Percentiles rank a stretch among this genome's conserved stretches.
Conservation (phyloP, 106 monocot species). For the Vanilla planifolia region DNA sequence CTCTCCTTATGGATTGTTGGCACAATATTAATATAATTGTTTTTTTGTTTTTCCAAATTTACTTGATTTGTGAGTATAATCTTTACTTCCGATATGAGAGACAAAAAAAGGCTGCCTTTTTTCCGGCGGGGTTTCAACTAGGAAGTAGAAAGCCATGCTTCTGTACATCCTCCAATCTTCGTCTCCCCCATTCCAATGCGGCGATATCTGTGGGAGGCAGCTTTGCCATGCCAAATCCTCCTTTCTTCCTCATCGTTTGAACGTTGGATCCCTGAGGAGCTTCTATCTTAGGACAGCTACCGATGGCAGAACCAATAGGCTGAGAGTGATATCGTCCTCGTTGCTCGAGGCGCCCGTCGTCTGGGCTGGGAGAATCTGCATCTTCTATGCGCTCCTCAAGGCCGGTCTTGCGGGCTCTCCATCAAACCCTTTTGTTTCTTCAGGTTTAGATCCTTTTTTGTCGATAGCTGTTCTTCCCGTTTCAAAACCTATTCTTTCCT, state of each 20-base stretch:
- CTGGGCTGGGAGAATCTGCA: slow-evolving; percentile 76
- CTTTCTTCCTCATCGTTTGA: slow-evolving; percentile 16
- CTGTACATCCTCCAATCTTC: slow-evolving; percentile 20
- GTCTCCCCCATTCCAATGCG: background rate
- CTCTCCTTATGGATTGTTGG: no score
- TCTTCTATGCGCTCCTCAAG: slow-evolving; percentile 81
- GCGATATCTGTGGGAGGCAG: slow-evolving; percentile 7
- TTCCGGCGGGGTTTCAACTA: no score
- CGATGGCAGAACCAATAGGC: background rate
- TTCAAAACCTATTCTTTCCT: background rate
- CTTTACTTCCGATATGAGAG: no score
- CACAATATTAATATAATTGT: no score
- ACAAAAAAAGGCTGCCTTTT: no score
- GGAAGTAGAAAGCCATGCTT: no score
- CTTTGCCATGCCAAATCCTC: slow-evolving; percentile 13
- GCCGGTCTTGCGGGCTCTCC: slow-evolving; percentile 76
- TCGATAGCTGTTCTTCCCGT: background rate
- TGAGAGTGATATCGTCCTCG: slow-evolving; percentile 15
- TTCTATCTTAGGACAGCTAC: background rate
- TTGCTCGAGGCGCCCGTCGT: slow-evolving; percentile 67
- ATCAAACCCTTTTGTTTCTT: slow-evolving; percentile 50
- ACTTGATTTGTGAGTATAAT: no score
- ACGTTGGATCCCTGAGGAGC: background rate
- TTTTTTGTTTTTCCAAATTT: no score
- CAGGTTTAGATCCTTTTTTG: slow-evolving; percentile 28